phyloP scores from a whole-genome alignment of 441 rosid species.

The Bocquillonia castaneifolia region DNA sequence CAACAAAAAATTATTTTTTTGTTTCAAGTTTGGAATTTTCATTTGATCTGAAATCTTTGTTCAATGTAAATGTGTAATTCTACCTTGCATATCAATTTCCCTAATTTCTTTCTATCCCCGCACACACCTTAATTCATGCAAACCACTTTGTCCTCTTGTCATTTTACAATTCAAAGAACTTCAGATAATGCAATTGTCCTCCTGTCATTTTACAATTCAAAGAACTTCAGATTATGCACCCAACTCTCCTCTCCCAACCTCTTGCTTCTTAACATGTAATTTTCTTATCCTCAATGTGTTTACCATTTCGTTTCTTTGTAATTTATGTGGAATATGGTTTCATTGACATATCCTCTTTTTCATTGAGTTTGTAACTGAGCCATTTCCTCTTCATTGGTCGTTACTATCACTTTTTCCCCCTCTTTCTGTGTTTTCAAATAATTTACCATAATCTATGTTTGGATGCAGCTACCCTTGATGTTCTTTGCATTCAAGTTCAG shows the following conservation, averaged over 20 bases:
- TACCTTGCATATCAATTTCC: background rate
- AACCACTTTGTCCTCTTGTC: background rate
- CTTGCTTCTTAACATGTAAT: too few species aligned
- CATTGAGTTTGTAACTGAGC: background rate
- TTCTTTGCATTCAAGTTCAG: background rate
- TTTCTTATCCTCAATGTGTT: background rate
- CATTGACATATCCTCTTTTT: background rate
- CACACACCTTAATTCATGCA: background rate
- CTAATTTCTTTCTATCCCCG: background rate
- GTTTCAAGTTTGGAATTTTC: background rate
- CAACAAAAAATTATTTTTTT: background rate
- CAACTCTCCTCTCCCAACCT: too few species aligned
- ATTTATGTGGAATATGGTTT: background rate
- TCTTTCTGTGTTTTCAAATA: background rate
- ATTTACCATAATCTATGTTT: background rate
- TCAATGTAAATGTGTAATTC: too few species aligned
- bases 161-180: background rate
- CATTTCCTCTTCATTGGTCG: constrained; percentile 5
- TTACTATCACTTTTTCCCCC: background rate
- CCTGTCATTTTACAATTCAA: background rate
- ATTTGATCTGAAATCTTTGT: background rate
- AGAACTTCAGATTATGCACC: background rate
- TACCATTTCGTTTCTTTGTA: background rate
- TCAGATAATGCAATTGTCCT: background rate
- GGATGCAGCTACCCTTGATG: background rate